Conservation (phyloP, 2,329 filamentous ascomycete genomes). For the Fusarium sp. region DNA sequence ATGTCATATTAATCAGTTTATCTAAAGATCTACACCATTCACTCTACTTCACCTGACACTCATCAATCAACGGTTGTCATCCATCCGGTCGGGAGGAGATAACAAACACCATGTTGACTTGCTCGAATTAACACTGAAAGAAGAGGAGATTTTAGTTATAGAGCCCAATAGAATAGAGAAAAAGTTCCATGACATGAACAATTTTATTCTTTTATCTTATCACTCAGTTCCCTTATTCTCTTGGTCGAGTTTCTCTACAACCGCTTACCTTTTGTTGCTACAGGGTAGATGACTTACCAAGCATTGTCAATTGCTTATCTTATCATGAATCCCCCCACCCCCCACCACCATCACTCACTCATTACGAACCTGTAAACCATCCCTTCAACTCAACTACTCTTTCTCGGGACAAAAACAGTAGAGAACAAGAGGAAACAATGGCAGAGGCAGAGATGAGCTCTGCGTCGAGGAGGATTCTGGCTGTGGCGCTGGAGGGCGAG, state of each 20-base stretch:
- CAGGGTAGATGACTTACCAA: conserved; percentile 4
- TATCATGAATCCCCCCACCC: conserved; percentile 22
- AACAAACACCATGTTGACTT: not conserved
- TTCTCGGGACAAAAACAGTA: not conserved
- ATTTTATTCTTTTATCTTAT: too few relatives aligned
- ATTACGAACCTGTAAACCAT: conserved; percentile 37
- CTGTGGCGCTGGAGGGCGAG: conserved; percentile 63
- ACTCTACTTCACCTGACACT: not conserved
- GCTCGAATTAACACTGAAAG: too few relatives aligned
- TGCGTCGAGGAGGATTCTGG: conserved; percentile 64
- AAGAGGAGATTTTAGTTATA: too few relatives aligned
- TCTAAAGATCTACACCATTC: not conserved
- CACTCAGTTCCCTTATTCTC: not conserved
- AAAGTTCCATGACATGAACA: too few relatives aligned
- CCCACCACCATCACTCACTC: conserved; percentile 28
- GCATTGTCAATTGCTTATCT: conserved; percentile 27
- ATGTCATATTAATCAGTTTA: not conserved
- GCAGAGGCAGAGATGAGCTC: conserved; percentile 37
- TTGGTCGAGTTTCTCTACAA: not conserved
- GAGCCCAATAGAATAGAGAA: too few relatives aligned
- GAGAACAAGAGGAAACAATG: conserved; percentile 14
- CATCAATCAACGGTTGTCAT: not conserved
- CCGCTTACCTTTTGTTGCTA: not conserved
- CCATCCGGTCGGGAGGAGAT: not conserved
- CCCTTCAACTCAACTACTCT: not conserved